Evolutionary conservation across 495 filamentous ascomycete genomes (phyloP).

Genomic region (Astrocystis sublimbata): DNA sequence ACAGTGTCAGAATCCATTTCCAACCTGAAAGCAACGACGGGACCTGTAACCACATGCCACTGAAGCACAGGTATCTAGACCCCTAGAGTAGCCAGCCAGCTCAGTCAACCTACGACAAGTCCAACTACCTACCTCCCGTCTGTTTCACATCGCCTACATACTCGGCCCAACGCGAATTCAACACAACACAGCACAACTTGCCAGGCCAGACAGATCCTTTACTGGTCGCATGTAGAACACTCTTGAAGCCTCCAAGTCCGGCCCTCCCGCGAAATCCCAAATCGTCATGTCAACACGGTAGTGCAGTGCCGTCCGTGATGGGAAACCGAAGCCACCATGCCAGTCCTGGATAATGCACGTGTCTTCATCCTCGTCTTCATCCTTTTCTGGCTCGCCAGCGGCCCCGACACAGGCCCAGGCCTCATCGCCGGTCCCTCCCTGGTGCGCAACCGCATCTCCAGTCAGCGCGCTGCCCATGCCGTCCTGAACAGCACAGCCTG

Average conservation of each 20-base stretch:
- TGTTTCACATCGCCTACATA: too few species aligned
- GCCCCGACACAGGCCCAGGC: conserved; percentile 40
- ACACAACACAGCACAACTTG: not conserved
- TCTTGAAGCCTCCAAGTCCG: not conserved
- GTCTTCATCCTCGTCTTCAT: conserved; percentile 44
- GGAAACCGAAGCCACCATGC: conserved; percentile 25
- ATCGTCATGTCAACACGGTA: conserved; percentile 25
- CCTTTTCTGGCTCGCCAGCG: conserved; percentile 44
- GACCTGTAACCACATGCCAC: too few species aligned
- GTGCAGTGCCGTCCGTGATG: too few species aligned
- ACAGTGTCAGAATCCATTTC: too few species aligned
- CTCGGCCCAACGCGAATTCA: too few species aligned
- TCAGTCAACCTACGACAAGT: too few species aligned
- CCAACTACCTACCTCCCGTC: too few species aligned
- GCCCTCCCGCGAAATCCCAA: conserved; percentile 8
- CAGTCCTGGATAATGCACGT: conserved; percentile 43
- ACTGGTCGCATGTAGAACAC: not conserved
- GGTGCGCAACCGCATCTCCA: conserved; percentile 40
- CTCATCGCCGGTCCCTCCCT: conserved; percentile 42
- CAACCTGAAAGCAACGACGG: too few species aligned
- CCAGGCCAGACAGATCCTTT: not conserved
- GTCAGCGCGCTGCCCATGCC: conserved; percentile 59
- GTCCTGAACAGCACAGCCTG: conserved; percentile 72
- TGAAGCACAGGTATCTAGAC: too few species aligned
- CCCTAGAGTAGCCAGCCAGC: too few species aligned